These are phyloP conservation scores for Puccinia novopanici DNA, from an alignment of 1,284 basidiomycete species.

Conservation along the genomic window DNA sequence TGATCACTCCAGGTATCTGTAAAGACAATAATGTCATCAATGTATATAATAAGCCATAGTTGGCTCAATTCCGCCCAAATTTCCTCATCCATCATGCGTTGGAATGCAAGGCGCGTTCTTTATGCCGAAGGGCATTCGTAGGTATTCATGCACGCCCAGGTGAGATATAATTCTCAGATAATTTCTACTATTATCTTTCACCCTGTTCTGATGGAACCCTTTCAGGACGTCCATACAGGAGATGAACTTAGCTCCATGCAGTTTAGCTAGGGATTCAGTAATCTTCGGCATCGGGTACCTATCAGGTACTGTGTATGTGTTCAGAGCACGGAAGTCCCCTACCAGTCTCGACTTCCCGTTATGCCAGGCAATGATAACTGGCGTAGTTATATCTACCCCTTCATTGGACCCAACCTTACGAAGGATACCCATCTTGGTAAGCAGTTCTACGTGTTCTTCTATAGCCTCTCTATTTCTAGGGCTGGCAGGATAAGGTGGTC, in stretches of 20 bases:
- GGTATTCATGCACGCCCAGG: conserved; percentile 2
- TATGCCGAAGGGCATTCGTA: conserved; percentile 27
- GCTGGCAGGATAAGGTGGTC: conserved; percentile 24
- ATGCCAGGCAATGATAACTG: too few relatives aligned
- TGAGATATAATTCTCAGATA: conserved; percentile 21
- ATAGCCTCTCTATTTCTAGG: conserved; percentile 8
- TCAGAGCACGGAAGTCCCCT: conserved; percentile 15
- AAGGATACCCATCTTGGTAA: background rate
- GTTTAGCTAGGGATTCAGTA: too few relatives aligned
- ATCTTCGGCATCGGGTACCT: conserved; percentile 24
- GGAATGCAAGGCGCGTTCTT: conserved; percentile 24
- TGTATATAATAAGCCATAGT: conserved; percentile 23
- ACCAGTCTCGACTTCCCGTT: conserved; percentile 9
- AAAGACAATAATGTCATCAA: too few relatives aligned
- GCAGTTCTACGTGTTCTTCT: background rate
- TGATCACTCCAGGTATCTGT: background rate
- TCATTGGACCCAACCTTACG: conserved; percentile 16
- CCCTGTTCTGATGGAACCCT: conserved; percentile 21
- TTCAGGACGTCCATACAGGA: background rate
- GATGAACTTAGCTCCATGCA: too few relatives aligned
- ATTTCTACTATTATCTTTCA: background rate
- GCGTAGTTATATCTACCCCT: conserved; percentile 21
- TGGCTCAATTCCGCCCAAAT: background rate
- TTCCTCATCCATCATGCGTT: conserved; percentile 14
- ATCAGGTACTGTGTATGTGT: conserved; percentile 28